Conservation (phyloP, 169 alveolate species). For the Eimeria brunetti region DNA sequence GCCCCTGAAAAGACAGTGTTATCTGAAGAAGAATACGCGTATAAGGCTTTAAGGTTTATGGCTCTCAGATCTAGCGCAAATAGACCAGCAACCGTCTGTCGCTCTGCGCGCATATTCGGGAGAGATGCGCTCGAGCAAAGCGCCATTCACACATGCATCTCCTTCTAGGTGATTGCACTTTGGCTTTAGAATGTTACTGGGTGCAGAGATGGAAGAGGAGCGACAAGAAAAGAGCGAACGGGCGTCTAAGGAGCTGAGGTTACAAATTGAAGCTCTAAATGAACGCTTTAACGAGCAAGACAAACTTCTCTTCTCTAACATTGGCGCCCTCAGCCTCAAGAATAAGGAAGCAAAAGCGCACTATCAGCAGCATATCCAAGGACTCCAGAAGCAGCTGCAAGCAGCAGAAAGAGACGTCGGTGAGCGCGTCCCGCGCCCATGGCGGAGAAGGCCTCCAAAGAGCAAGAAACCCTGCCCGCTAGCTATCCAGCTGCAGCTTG, state of each 20-base stretch:
- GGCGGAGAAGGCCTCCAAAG: no score
- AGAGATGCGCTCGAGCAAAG: not conserved
- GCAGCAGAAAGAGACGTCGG: constrained; percentile 61
- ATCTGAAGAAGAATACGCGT: not conserved
- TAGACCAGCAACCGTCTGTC: not conserved
- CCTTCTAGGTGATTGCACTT: not conserved
- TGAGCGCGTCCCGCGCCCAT: not conserved
- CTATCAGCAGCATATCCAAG: constrained; percentile 36
- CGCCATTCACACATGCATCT: not conserved
- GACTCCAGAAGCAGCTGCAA: constrained; percentile 39
- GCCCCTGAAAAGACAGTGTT: not conserved
- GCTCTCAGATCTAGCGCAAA: not conserved
- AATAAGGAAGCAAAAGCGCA: constrained; percentile 22
- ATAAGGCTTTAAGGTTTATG: not conserved
- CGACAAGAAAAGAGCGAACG: constrained; percentile 36
- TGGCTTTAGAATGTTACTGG: not conserved
- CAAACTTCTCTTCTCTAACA: constrained; percentile 11
- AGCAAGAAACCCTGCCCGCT: not conserved
- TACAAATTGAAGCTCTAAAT: constrained; percentile 10
- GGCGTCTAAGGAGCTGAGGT: not conserved
- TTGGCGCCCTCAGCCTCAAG: constrained; percentile 18
- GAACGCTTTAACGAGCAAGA: constrained; percentile 34
- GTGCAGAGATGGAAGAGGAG: constrained; percentile 48
- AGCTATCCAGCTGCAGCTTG: not conserved
- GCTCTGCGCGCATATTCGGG: not conserved